Percentiles rank a stretch among this genome's conserved stretches.
These are phyloP conservation scores for Quaeritorhiza haematococci DNA, from an alignment of 371 early-diverging fungal species.

Conservation along the genomic window DNA sequence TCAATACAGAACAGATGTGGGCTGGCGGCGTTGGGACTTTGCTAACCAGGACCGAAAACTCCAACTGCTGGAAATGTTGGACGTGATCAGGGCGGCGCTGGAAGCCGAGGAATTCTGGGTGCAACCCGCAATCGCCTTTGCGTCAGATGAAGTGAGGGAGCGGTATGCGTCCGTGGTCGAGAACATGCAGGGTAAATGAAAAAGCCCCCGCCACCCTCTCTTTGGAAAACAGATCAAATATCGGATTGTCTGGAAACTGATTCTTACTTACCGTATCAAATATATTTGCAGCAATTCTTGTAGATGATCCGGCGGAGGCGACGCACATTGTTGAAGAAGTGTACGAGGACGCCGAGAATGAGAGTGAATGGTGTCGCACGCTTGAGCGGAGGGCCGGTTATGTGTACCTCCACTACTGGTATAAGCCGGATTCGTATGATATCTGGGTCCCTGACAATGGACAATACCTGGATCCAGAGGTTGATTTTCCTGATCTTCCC, in stretches of 20 bases:
- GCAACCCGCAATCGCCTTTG: constrained; percentile 48
- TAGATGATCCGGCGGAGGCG: constrained; percentile 52
- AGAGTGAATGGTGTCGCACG: constrained; percentile 70
- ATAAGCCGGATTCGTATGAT: constrained; percentile 79
- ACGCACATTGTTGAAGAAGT: constrained; percentile 26
- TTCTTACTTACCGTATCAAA: constrained; percentile 22
- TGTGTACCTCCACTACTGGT: constrained; percentile 77
- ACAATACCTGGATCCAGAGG: constrained; percentile 41
- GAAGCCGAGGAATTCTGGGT: constrained; percentile 28
- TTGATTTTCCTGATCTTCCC: not conserved
- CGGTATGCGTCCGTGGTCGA: constrained; percentile 36
- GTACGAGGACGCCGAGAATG: constrained; percentile 33
- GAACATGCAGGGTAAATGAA: constrained; percentile 38
- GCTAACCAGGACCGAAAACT: constrained; percentile 33
- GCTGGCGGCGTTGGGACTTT: constrained; percentile 54
- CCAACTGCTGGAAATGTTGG: constrained; percentile 46
- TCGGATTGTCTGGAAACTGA: constrained; percentile 9
- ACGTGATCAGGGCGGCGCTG: constrained; percentile 39
- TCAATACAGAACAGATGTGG: constrained; percentile 40
- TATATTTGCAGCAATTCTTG: constrained; percentile 41
- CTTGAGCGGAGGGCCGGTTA: constrained; percentile 61
- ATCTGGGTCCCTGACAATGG: constrained; percentile 66
- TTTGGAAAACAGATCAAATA: not conserved
- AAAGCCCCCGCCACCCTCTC: constrained; percentile 2
- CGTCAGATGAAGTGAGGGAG: too few species aligned